Evolutionary conservation across 805 yeast genomes (phyloP), one percentile per base, ranked within the genome.

Genomic region (Wickerhamomyces hampshirensis): DNA sequence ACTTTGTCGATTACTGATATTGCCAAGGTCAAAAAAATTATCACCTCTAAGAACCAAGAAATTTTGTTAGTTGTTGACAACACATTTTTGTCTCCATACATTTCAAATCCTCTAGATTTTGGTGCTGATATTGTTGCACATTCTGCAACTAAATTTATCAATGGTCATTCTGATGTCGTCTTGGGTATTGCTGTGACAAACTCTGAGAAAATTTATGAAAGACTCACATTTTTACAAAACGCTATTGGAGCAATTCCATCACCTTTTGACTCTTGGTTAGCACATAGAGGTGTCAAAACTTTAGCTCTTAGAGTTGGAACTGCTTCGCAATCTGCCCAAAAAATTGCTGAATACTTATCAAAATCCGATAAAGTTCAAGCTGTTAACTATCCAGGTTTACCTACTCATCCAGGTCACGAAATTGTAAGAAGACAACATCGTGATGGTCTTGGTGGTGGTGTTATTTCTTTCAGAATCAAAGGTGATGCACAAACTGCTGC

Each of bases 121-220:
- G 95, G 96, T 48, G 95, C 93, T 37, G 95, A 86, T 55, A 75
- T 85, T 43, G 94, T 86, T 33, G 82, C 84, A 30, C 95, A 86
- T 66, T 83, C 93, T 13, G 94, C 85, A 43, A 84, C 96, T 55
- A 86, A 86, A 64, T 87, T 84, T 69, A 79, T 86, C 64, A 86
- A 85, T 56, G 96, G 96, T 47, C 96, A 86, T 66, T 84, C 94
- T 18, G 95, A 86, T 57, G 95, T 86, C 16, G 93, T 86, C 34
- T 74, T 85, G 68, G 96, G 96, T 52, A 79, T 84, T 37, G 75
- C 84, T 43, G 87, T 84, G 35, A 76, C 86, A 47, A 83, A 77
- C 69, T 60, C 62, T 50, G 78, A 73, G 38, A 68, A 56, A 34
- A 63, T 83, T 51, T 76, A 76, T 63, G 78, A 78, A 50, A 68